phyloP scores from a whole-genome alignment of 2,329 filamentous ascomycete species.

The Colletotrichum musae region DNA sequence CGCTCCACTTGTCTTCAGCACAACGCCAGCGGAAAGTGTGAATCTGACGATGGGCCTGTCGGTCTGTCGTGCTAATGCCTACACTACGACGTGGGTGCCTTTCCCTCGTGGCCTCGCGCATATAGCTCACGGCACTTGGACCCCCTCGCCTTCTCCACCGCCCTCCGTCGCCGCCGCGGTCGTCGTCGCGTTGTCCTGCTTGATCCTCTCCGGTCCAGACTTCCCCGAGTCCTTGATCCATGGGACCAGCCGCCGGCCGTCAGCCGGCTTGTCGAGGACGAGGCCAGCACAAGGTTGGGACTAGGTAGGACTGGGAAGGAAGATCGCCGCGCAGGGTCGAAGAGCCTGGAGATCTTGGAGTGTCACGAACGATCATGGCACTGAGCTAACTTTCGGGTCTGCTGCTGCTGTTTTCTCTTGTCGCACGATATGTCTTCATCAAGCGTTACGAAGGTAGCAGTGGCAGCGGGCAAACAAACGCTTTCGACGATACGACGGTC shows the following conservation, averaged over 20 bases:
- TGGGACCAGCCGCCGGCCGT: not conserved
- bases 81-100: constrained; percentile 25
- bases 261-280: not conserved
- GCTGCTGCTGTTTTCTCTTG: not conserved
- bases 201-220: constrained; percentile 23
- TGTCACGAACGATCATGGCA: constrained; percentile 6
- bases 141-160: constrained; percentile 29
- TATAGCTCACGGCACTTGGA: constrained; percentile 33
- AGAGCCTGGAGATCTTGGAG: constrained; percentile 17
- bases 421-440: not conserved
- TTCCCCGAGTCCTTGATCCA: constrained; percentile 32
- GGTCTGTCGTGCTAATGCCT: constrained; percentile 1
- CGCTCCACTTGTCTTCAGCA: constrained; percentile 34
- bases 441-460: constrained; percentile 23
- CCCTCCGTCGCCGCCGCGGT: constrained; percentile 3
- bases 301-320: constrained; percentile 15
- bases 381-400: not conserved
- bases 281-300: not conserved
- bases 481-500: constrained; percentile 10
- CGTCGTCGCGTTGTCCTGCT: constrained; percentile 19
- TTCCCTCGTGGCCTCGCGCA: constrained; percentile 5
- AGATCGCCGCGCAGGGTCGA: constrained; percentile 14
- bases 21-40: constrained; percentile 3
- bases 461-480: constrained; percentile 8
- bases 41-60: constrained; percentile 17